phyloP scores from a whole-genome alignment of 495 filamentous ascomycete genomes.

The Wilcoxina mikolae region DNA sequence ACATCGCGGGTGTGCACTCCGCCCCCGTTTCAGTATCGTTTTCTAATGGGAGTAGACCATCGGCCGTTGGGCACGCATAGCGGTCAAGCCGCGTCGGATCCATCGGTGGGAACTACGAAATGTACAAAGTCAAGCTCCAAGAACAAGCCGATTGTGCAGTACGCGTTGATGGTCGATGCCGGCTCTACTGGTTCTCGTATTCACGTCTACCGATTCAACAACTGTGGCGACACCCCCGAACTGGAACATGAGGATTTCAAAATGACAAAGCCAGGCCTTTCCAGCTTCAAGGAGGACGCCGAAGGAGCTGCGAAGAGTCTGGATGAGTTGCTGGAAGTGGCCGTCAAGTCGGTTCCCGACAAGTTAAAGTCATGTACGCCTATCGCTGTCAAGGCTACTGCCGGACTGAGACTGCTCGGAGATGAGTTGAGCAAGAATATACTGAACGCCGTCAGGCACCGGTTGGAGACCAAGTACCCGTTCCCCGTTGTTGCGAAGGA shows the following conservation, averaged over 20 bases:
- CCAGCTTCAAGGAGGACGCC: constrained; percentile 68
- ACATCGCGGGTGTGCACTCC: constrained; percentile 24
- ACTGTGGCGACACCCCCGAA: constrained; percentile 90
- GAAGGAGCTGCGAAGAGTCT: constrained; percentile 78
- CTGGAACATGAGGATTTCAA: constrained; percentile 83
- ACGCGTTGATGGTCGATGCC: constrained; percentile 96
- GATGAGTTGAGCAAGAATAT: constrained; percentile 69
- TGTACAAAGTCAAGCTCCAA: constrained; percentile 70
- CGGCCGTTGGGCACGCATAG: constrained; percentile 3
- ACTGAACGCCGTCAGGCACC: constrained; percentile 64
- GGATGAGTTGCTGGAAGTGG: constrained; percentile 73
- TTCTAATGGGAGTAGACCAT: not conserved
- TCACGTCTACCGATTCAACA: constrained; percentile 98
- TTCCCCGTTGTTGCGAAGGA: constrained; percentile 81
- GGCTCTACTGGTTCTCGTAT: constrained; percentile 95
- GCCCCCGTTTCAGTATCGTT: not conserved
- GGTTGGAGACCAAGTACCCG: constrained; percentile 78
- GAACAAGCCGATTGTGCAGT: constrained; percentile 86
- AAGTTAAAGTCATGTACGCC: constrained; percentile 77
- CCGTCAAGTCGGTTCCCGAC: constrained; percentile 67
- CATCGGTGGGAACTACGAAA: constrained; percentile 46
- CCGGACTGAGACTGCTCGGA: constrained; percentile 74
- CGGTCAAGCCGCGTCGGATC: constrained; percentile 43
- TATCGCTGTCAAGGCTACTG: constrained; percentile 90
- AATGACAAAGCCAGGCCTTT: constrained; percentile 73